Percentiles rank a stretch among this genome's conserved stretches.
Conservation (phyloP, 768 basidiomycete genomes). For the Suillus plorans region DNA sequence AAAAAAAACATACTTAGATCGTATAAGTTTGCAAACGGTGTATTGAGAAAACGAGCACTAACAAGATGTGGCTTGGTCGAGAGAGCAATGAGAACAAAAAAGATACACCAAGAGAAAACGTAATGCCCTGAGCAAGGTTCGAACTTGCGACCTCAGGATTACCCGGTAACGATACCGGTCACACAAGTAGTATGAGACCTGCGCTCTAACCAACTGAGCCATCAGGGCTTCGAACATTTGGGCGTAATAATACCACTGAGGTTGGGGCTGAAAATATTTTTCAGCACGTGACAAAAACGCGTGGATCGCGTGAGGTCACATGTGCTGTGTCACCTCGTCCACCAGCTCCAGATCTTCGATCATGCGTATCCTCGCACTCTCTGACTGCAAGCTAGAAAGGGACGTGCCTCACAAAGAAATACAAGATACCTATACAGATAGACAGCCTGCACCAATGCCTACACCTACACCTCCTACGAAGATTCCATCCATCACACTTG, state of each 20-base stretch:
- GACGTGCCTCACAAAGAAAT: no score
- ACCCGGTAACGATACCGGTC: slow-evolving; percentile 26
- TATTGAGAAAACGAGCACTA: no score
- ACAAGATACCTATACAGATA: background rate
- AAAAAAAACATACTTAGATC: no score
- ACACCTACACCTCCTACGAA: slow-evolving; percentile 14
- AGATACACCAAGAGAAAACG: background rate
- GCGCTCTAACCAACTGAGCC: slow-evolving; percentile 58
- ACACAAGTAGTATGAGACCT: slow-evolving; percentile 47
- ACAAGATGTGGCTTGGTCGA: no score
- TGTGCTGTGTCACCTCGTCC: background rate
- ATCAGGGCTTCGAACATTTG: slow-evolving; percentile 23
- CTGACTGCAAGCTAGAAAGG: background rate
- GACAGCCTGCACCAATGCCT: background rate
- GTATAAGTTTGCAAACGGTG: no score
- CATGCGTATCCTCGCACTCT: background rate
- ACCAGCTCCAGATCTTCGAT: background rate
- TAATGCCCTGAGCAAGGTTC: slow-evolving; percentile 54
- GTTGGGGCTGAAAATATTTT: background rate
- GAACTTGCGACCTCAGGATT: slow-evolving; percentile 66
- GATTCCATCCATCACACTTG: slow-evolving; percentile 46
- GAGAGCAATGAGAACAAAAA: background rate
- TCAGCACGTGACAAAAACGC: background rate
- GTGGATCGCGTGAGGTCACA: background rate
- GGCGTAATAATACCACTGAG: background rate